These are phyloP conservation scores for Alternaria sp. DNA, from an alignment of 2,329 filamentous ascomycete genomes.

Conservation along the genomic window DNA sequence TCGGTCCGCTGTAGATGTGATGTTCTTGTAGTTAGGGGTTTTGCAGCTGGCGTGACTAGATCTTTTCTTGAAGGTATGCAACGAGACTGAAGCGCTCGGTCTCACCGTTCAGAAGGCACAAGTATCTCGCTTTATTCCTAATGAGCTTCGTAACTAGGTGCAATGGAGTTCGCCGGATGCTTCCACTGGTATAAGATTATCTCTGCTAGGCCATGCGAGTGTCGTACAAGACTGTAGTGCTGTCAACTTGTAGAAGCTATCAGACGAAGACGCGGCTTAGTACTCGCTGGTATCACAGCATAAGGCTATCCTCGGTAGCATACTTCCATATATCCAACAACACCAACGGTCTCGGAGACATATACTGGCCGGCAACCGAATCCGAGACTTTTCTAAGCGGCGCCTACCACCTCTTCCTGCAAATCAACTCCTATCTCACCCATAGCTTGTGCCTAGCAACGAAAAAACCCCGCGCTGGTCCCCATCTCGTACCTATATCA, in stretches of 20 bases:
- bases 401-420: background rate
- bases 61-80: background rate
- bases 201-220: background rate
- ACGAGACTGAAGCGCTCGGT: background rate
- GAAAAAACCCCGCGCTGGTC: background rate
- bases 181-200: background rate
- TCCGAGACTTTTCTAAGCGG: conserved; percentile 1
- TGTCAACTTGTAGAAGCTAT: background rate
- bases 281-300: conserved; percentile 21
- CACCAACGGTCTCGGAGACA: conserved; percentile 9
- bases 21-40: background rate
- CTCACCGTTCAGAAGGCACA: too few species aligned
- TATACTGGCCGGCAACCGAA: conserved; percentile 10
- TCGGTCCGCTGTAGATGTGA: too few species aligned
- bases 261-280: background rate
- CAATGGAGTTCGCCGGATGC: too few species aligned
- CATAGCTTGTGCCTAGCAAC: conserved; percentile 3
- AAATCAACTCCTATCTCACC: background rate
- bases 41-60: background rate
- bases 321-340: background rate
- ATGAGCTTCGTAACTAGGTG: too few species aligned
- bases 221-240: background rate
- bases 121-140: too few species aligned
- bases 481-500: conserved; percentile 16
- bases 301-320: background rate